Evolutionary conservation across 495 filamentous ascomycete genomes (phyloP).

Genomic region (Podospora conica): DNA sequence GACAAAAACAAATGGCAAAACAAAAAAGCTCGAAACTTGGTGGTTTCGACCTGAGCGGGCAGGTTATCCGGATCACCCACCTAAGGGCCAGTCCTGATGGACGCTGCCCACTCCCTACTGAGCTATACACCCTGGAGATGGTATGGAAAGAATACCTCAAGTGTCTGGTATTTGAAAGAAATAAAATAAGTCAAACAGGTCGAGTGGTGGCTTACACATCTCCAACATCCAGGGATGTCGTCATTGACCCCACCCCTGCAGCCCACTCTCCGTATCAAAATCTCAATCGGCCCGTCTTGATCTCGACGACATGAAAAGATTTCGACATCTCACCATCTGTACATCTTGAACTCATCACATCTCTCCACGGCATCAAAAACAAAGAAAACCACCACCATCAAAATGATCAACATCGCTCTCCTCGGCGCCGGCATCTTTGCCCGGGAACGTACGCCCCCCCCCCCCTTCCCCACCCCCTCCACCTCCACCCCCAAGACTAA

Average conservation of each 20-base stretch:
- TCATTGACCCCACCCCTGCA: background rate
- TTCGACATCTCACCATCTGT: background rate
- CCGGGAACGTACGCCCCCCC: slow-evolving; percentile 25
- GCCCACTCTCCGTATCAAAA: background rate
- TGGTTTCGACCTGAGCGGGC: too few species aligned
- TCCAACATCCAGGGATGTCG: background rate
- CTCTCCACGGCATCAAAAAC: background rate
- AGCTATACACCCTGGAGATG: too few species aligned
- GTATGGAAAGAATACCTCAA: too few species aligned
- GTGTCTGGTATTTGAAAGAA: too few species aligned
- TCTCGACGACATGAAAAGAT: background rate
- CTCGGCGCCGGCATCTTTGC: slow-evolving; percentile 58
- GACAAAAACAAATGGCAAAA: too few species aligned
- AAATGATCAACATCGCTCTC: slow-evolving; percentile 53
- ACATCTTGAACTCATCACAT: background rate
- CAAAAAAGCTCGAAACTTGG: too few species aligned
- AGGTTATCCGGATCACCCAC: too few species aligned
- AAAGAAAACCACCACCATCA: background rate
- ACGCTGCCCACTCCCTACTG: too few species aligned
- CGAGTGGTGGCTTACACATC: too few species aligned
- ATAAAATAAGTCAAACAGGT: background rate
- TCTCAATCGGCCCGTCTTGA: background rate
- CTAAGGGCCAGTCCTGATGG: too few species aligned
- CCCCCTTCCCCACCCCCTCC: slow-evolving; percentile 3
- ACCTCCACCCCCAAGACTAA: slow-evolving; percentile 12